Evolutionary conservation across 441 rosid genomes (phyloP).

Genomic region (Syzygium malaccense): DNA sequence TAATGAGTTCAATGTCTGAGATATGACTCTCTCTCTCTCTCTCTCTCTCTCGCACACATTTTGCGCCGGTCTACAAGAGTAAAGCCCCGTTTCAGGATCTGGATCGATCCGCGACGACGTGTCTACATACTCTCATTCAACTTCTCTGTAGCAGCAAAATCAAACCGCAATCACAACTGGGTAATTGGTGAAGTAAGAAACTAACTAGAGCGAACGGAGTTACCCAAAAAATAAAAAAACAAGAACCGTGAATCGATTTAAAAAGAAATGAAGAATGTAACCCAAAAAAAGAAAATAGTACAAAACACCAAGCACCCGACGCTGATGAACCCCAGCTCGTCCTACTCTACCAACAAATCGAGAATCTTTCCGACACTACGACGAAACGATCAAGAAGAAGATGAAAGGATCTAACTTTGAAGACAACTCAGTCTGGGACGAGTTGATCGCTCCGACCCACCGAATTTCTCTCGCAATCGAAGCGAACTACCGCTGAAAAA

Average conservation of each 20-base stretch:
- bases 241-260: neutral
- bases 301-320: neutral
- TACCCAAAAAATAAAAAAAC: neutral
- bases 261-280: fast-evolving
- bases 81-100: neutral
- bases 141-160: neutral
- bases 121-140: neutral
- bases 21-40: neutral
- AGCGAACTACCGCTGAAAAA: neutral
- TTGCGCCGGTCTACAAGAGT: neutral
- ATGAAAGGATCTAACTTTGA: neutral
- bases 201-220: neutral
- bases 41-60: neutral
- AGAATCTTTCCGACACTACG: neutral
- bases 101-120: neutral
- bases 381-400: neutral
- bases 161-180: neutral
- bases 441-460: neutral
- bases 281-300: neutral
- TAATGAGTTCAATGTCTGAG: neutral
- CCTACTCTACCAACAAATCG: neutral
- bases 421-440: neutral
- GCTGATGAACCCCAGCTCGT: neutral
- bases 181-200: neutral
- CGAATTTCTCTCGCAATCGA: neutral